These are phyloP conservation scores for Emmonsiellopsis sp. DNA, from an alignment of 2,329 filamentous ascomycete species.

Conservation along the genomic window DNA sequence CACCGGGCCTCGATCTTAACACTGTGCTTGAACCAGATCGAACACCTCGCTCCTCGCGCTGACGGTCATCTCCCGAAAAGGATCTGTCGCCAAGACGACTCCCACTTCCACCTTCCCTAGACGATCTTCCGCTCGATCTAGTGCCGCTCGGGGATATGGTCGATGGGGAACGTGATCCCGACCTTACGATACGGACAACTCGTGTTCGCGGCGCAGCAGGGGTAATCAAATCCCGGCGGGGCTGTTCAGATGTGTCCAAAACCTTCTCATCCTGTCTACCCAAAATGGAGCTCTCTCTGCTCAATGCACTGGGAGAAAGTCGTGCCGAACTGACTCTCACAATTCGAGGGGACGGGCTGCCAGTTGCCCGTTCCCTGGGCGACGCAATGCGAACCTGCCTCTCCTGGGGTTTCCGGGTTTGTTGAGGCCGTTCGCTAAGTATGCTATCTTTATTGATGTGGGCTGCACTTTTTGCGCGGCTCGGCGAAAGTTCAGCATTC, in stretches of 20 bases:
- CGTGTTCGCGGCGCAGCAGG: slow-evolving; percentile 37
- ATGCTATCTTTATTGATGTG: slow-evolving; percentile 7
- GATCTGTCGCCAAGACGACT: slow-evolving; percentile 25
- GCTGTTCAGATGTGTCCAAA: not conserved
- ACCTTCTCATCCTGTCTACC: slow-evolving; percentile 26
- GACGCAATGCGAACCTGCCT: slow-evolving; percentile 28
- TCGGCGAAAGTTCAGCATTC: slow-evolving; percentile 48
- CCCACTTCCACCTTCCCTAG: slow-evolving; percentile 15
- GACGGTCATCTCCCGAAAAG: slow-evolving; percentile 24
- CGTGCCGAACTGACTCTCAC: slow-evolving; percentile 29
- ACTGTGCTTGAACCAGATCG: slow-evolving; percentile 29
- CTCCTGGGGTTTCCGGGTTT: slow-evolving; percentile 13
- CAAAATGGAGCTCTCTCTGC: slow-evolving; percentile 31
- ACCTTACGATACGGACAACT: slow-evolving; percentile 33
- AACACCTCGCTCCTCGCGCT: slow-evolving; percentile 24
- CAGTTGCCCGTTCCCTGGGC: slow-evolving; percentile 29
- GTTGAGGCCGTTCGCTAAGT: not conserved
- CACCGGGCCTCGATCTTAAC: slow-evolving; percentile 41
- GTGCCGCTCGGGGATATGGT: slow-evolving; percentile 29
- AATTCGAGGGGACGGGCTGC: slow-evolving; percentile 34
- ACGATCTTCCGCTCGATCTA: slow-evolving; percentile 22
- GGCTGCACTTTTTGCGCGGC: slow-evolving; percentile 23
- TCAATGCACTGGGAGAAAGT: slow-evolving; percentile 18
- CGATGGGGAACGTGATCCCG: slow-evolving; percentile 32
- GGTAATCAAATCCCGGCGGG: slow-evolving; percentile 34